Evolutionary conservation across 371 early-diverging fungal species (phyloP), one percentile per base, ranked within the genome.

Genomic region (Mucor mucedo): DNA sequence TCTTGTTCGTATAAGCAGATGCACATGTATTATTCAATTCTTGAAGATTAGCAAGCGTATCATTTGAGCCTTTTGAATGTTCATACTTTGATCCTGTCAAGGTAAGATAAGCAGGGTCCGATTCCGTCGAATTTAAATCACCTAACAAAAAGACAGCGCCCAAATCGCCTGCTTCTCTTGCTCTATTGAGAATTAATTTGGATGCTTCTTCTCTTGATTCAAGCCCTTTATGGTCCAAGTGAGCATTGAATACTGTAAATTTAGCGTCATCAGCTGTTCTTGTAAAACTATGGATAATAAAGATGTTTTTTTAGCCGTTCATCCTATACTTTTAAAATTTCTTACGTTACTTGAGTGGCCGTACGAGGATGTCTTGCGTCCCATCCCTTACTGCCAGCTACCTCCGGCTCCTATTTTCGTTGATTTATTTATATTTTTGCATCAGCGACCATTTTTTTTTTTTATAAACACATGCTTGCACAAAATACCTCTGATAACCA

Each of bases 401-500:
- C 44, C 0, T 76, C 73, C 28, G 81, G 81, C 42, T 69, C 63
- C 80, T 79, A 54, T 9, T 14, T 6, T 47, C 10, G 21, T 21
- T 21, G 21, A 21, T 21, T 21, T 21, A 21, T 21, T 21, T 21
- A 21, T 21, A 21, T 21, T 21, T 21, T 21, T 21, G 21, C 21
- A 21, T 47, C 42, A 62, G 42, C 48, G 35, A 13, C 50, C 10
- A 2, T 30, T 30, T 30, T 30, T 6, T 11, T 30, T 14, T 6
- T 32, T 21, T 45, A 41, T 5, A 1, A 21, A 21, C 21, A 27
- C 0, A 30, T 27, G 9, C 2, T 59, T 32, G 8, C 35, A 35
- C 21, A 35, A 35, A 35, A 35, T 71, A 75, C 80, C 68, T 78
- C 69, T 4, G 82, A 81, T 30, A 81, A 58, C 82, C 82, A 81